Evolutionary conservation across 1,284 basidiomycete genomes (phyloP), one percentile per base, ranked within the genome.

Genomic region (Fomitopsis pinicola): DNA sequence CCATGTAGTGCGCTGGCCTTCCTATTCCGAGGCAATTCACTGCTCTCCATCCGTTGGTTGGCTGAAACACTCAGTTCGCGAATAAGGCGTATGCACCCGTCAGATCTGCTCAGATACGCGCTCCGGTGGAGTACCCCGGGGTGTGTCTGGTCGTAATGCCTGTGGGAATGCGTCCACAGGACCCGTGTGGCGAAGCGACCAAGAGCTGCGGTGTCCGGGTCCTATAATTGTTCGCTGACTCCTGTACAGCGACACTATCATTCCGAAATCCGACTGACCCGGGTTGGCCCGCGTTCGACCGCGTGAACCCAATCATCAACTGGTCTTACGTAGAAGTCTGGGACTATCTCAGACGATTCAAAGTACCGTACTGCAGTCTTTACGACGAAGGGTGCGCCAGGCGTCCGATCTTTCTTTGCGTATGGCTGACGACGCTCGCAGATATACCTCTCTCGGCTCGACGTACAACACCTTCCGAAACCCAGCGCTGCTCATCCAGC

Each of bases 401-500:
- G 38, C 14, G 86, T 56, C 55, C 28, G 10, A 48, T 15, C 50
- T 2, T 15, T 30, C 50, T 58, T 42, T 38, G 15, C 6, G n/a
- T 44, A 46, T 42, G 53, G 30, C 36, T 44, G 28, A 62, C 38
- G 22, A 28, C 42, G 26, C 55, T 17, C n/a, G 17, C 64, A 96
- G 94, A 36, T 99, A 97, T 75, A 99, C 97, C 0, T 97, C 95
- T 3, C 83, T 99, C 15, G 97, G 97, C 26, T 97, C 95, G 17
- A 96, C 92, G 1, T 93, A 87, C 76, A 98, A 98, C 76, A 98
- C 97, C 0, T 89, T 88, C 68, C 94, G 88, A 0, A 99, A 99
- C 69, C 97, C 97, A 0, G 83, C 91, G 0, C 82, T 97, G 6
- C 79, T 81, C 28, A 76, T 86, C 60, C 70, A 67, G 57, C 64